A percentile compares a stretch with the other conserved stretches of the same genome.
Evolutionary conservation across 148 eudicot species (phyloP).

Genomic region (Amaranthus palmeri): DNA sequence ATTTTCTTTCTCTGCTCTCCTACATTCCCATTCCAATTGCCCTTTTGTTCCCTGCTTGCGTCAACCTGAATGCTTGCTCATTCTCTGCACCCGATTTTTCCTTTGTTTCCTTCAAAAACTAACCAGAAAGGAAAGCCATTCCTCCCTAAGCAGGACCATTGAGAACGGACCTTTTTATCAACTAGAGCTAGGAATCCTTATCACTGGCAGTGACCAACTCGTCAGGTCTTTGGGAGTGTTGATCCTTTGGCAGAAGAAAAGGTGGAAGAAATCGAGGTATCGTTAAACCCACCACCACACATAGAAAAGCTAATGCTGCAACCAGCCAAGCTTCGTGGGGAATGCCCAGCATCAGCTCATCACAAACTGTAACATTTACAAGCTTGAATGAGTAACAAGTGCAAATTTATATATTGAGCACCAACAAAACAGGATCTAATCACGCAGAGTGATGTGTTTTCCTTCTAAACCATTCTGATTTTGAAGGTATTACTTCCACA

Average conservation of each 20-base stretch:
- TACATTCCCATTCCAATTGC: not conserved
- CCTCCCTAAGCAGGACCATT: too few relatives aligned
- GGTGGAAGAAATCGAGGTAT: slow-evolving; percentile 61
- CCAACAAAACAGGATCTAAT: not conserved
- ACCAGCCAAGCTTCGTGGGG: slow-evolving; percentile 79
- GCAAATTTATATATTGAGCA: not conserved
- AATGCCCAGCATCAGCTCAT: slow-evolving; percentile 70
- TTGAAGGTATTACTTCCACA: too few relatives aligned
- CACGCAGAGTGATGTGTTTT: too few relatives aligned
- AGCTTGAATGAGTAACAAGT: not conserved
- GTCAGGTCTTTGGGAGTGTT: slow-evolving; percentile 15
- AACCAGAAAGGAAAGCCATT: not conserved
- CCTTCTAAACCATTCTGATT: too few relatives aligned
- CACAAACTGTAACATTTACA: slow-evolving; percentile 62
- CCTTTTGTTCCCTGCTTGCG: not conserved
- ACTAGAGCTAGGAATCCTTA: slow-evolving; percentile 19
- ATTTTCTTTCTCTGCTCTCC: too few relatives aligned
- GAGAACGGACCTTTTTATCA: not conserved
- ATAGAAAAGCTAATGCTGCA: slow-evolving; percentile 50
- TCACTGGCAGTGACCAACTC: slow-evolving; percentile 5
- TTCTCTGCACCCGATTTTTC: not conserved
- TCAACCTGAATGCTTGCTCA: not conserved
- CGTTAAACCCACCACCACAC: slow-evolving; percentile 50
- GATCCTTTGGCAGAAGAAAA: slow-evolving; percentile 38
- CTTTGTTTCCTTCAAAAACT: not conserved